Conservation (phyloP, 1,284 basidiomycete genomes). For the Limonomyces culmigenus region DNA sequence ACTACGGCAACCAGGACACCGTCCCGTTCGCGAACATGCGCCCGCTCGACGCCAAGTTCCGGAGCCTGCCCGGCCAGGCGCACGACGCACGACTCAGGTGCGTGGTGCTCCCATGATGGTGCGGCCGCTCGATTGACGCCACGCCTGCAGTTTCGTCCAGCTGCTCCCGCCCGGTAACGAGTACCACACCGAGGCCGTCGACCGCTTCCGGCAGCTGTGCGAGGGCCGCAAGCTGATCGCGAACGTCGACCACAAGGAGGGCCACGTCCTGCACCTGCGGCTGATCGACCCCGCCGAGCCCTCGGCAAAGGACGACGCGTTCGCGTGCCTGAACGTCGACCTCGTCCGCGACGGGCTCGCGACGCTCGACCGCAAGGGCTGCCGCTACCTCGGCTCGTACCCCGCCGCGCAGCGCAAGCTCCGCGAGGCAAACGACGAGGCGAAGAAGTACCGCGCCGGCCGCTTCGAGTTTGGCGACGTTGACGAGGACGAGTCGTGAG, state of each 20-base stretch:
- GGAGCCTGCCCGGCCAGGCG: slow-evolving; percentile 68
- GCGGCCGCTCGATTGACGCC: neutral
- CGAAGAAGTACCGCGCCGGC: slow-evolving; percentile 63
- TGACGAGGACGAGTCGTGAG: slow-evolving; percentile 42
- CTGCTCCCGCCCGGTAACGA: slow-evolving; percentile 65
- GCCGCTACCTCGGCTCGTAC: slow-evolving; percentile 58
- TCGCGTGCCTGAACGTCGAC: slow-evolving; percentile 74
- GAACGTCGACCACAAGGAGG: slow-evolving; percentile 78
- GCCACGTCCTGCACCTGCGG: slow-evolving; percentile 62
- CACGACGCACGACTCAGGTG: slow-evolving; percentile 70
- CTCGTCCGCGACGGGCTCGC: slow-evolving; percentile 69
- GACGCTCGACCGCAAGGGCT: slow-evolving; percentile 60
- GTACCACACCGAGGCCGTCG: slow-evolving; percentile 70
- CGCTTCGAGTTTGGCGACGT: slow-evolving; percentile 84
- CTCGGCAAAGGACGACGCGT: slow-evolving; percentile 41
- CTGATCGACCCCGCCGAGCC: slow-evolving; percentile 76
- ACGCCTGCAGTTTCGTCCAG: slow-evolving; percentile 58
- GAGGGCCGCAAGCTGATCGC: slow-evolving; percentile 84
- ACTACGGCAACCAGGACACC: slow-evolving; percentile 82
- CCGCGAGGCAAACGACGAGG: slow-evolving; percentile 39
- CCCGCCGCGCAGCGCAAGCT: slow-evolving; percentile 54
- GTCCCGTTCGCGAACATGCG: slow-evolving; percentile 62
- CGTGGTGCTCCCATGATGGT: slow-evolving; percentile 5
- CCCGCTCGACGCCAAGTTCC: slow-evolving; percentile 76
- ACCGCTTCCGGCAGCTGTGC: slow-evolving; percentile 70